These are phyloP conservation scores for Erythrobasidium hasegawianum DNA, from an alignment of 1,284 basidiomycete genomes.

Conservation along the genomic window DNA sequence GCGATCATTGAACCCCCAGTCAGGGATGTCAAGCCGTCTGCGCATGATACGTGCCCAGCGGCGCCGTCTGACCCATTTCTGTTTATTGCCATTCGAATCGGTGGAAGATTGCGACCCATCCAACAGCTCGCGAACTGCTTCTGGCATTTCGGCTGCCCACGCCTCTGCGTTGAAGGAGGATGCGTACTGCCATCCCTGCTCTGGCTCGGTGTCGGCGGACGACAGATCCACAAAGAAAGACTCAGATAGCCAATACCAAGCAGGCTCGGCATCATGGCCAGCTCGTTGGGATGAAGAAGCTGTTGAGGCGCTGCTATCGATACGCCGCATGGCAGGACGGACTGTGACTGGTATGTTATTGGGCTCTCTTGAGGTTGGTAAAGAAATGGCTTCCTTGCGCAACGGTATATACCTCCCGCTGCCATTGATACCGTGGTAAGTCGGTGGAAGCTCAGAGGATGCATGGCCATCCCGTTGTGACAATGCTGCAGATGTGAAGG, in stretches of 20 bases:
- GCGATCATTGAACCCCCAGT: conserved; percentile 67
- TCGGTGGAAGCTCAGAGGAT: conserved; percentile 19
- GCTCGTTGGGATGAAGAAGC: not conserved
- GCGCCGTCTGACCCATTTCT: conserved; percentile 52
- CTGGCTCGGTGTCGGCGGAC: conserved; percentile 58
- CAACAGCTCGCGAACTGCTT: not conserved
- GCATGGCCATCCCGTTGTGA: conserved; percentile 25
- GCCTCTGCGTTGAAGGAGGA: conserved; percentile 66
- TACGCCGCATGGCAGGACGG: not conserved
- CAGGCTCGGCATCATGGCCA: conserved; percentile 4
- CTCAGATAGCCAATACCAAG: conserved; percentile 26
- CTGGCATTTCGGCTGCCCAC: conserved; percentile 63
- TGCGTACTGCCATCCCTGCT: conserved; percentile 86
- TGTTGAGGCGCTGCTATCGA: not conserved
- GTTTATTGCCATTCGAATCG: conserved; percentile 59
- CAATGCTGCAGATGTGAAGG: conserved; percentile 20
- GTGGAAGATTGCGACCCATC: conserved; percentile 53
- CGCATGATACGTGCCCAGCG: conserved; percentile 87
- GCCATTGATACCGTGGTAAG: conserved; percentile 13
- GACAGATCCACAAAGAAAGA: conserved; percentile 31
- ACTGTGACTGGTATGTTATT: not conserved
- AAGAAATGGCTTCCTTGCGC: conserved; percentile 6
- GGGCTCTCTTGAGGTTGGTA: conserved; percentile 10
- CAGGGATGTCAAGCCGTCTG: conserved; percentile 73
- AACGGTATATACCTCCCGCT: conserved; percentile 7